Base-by-base conservation (phyloP, 2,329 filamentous ascomycete species). In the Venturia aucupariae region DNA sequence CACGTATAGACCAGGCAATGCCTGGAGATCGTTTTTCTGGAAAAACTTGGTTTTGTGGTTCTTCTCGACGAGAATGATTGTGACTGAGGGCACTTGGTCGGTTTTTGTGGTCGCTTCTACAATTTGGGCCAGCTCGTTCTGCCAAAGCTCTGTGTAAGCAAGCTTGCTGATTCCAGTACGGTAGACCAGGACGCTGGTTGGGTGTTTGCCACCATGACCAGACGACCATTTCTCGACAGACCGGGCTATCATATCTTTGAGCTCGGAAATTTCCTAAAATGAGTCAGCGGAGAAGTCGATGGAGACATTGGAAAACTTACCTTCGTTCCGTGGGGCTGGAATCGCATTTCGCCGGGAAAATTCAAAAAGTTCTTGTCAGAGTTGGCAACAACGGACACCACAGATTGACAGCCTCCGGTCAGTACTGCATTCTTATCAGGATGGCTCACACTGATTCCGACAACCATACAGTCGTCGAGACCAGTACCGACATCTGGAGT, bases 391-490 rank as follows among this genome's bases (percentile, higher is more conserved):
- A 39, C 55, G n/a, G 30, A 4, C 7, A 32, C 55, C n/a, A 38
- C 30, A n/a, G 32, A 38, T 2, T 8, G 55, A 38, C 11, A 35
- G 32, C 11, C 22, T 24, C 55, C 55, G 11, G 30, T 10, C 15
- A 60, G 22, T 27, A 27, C 15, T n/a, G 17, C 30, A 59, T 15
- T 15, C 32, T 35, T 35, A 22, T 15, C 15, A 30, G 55, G 55
- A n/a, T 60, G 55, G 17, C 32, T 38, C 24, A 60, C 55, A 39
- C 55, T 60, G 30, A 60, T n/a, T n/a, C 30, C 55, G n/a, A 60
- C 30, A 17, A 60, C 55, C 55, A 60, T 38, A n/a, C 30, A 22
- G 13, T 38, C 30, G 17, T 60, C 24, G n/a, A 39, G 55, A 11
- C 19, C 30, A 2, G 19, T 4, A 4, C 22, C 19, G 4, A 38